Conservation (phyloP, 2,329 filamentous ascomycete genomes). For the Neonectria coccinea region DNA sequence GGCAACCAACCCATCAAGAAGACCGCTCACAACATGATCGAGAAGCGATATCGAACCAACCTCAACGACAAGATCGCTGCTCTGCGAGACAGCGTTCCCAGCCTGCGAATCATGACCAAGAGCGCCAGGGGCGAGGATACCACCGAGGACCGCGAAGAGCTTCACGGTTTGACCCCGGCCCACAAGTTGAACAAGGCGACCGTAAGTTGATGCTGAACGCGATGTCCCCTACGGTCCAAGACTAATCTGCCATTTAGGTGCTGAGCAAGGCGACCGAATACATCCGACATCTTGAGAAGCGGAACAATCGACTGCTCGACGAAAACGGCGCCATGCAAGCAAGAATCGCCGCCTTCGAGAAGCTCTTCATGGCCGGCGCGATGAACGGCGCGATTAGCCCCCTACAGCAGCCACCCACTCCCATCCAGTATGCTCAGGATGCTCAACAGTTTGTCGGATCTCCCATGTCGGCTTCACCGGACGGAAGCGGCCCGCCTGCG, state of each 20-base stretch:
- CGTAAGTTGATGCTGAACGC: constrained; percentile 55
- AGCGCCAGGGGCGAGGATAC: constrained; percentile 75
- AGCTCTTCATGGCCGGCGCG: constrained; percentile 82
- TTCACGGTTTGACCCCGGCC: constrained; percentile 80
- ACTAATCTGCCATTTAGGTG: constrained; percentile 60
- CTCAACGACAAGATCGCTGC: constrained; percentile 97
- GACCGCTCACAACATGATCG: constrained; percentile 97
- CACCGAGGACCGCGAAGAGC: constrained; percentile 80
- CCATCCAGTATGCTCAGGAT: constrained; percentile 61
- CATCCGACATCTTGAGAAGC: constrained; percentile 91
- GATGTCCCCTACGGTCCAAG: background rate
- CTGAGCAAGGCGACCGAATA: constrained; percentile 97
- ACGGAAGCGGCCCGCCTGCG: constrained; percentile 56
- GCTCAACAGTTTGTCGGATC: constrained; percentile 60
- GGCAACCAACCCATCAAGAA: constrained; percentile 78
- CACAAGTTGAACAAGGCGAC: constrained; percentile 99
- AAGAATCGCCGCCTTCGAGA: constrained; percentile 79
- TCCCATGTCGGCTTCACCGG: constrained; percentile 56
- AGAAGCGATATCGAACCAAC: constrained; percentile 96
- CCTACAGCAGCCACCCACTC: constrained; percentile 65
- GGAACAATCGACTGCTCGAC: constrained; percentile 83
- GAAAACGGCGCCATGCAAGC: constrained; percentile 85
- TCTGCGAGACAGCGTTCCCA: constrained; percentile 90
- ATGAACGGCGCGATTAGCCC: constrained; percentile 71
- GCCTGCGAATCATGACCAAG: constrained; percentile 85